These are phyloP conservation scores for Globisporangium alternatum DNA, from an alignment of 352 stramenopile genomes.

Conservation along the genomic window DNA sequence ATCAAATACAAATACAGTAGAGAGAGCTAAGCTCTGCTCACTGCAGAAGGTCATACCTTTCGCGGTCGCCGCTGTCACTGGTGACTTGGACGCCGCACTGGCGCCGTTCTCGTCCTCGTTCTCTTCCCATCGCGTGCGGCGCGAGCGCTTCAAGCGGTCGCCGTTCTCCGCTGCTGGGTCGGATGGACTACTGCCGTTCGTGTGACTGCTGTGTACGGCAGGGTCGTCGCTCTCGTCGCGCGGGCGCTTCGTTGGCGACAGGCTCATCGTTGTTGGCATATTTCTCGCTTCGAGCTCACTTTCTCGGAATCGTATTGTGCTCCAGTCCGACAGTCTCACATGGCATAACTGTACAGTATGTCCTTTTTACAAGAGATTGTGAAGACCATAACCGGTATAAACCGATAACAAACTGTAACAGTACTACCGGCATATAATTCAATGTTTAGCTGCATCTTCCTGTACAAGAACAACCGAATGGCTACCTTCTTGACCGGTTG, in stretches of 20 bases:
- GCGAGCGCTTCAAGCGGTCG: slow-evolving; percentile 10
- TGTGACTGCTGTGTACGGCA: background rate
- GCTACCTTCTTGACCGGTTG: no score
- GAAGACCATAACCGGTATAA: no score
- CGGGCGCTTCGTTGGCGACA: slow-evolving; percentile 14
- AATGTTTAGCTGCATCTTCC: background rate
- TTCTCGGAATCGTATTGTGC: background rate
- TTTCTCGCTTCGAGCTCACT: background rate
- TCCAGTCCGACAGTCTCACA: background rate
- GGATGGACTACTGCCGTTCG: background rate
- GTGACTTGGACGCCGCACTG: background rate
- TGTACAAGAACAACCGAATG: background rate
- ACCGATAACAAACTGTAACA: no score
- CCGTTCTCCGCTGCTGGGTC: background rate
- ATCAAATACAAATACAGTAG: background rate
- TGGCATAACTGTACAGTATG: background rate
- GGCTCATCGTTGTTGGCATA: slow-evolving; percentile 13
- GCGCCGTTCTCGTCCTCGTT: slow-evolving; percentile 6
- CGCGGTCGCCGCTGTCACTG: slow-evolving; percentile 2
- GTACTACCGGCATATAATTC: no score
- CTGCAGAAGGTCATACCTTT: slow-evolving; percentile 11
- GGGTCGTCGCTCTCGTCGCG: slow-evolving; percentile 1
- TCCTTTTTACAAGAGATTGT: no score
- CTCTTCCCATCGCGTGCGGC: slow-evolving; percentile 20
- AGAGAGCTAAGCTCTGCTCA: background rate